A percentile compares a stretch with the other conserved stretches of the same genome.
Evolutionary conservation across 202 grass and related monocot species (phyloP).

Genomic region (Carex arenaria): DNA sequence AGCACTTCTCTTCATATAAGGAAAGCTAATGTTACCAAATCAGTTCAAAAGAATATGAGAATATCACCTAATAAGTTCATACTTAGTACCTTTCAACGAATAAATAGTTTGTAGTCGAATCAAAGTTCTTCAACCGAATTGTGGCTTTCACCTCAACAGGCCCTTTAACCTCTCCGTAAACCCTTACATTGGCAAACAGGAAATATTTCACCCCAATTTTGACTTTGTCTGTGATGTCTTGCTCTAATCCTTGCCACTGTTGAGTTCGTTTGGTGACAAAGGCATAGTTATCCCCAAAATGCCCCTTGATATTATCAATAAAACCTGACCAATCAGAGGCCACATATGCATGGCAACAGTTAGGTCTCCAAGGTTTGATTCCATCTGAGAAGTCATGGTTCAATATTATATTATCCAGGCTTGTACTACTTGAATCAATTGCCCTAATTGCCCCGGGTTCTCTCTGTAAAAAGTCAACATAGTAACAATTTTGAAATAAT

Average conservation of each 20-base stretch:
- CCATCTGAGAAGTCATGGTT: slow-evolving; percentile 73
- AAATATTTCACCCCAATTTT: slow-evolving; percentile 37
- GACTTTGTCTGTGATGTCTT: slow-evolving; percentile 75
- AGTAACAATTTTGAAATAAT: slow-evolving; percentile 23
- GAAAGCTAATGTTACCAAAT: not conserved
- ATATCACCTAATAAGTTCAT: slow-evolving; percentile 19
- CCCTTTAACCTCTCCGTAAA: slow-evolving; percentile 42
- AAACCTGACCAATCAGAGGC: slow-evolving; percentile 83
- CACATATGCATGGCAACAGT: slow-evolving; percentile 72
- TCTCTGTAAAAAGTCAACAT: slow-evolving; percentile 45
- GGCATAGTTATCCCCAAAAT: slow-evolving; percentile 65
- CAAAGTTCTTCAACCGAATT: slow-evolving; percentile 53
- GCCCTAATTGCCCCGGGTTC: slow-evolving; percentile 16
- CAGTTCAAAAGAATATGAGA: not conserved
- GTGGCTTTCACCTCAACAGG: slow-evolving; percentile 64
- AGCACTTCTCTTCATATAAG: not conserved
- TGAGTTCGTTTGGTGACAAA: slow-evolving; percentile 69
- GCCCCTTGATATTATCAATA: slow-evolving; percentile 65
- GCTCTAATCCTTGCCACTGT: slow-evolving; percentile 73
- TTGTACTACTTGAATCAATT: slow-evolving; percentile 17
- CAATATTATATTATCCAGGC: slow-evolving; percentile 45
- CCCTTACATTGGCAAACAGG: slow-evolving; percentile 57
- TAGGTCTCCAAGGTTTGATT: slow-evolving; percentile 62
- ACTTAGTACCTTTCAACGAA: slow-evolving; percentile 57
- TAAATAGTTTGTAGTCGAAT: slow-evolving; percentile 51